Evolutionary conservation across 805 yeast species (phyloP).

Genomic region (Myxozyma udenii): DNA sequence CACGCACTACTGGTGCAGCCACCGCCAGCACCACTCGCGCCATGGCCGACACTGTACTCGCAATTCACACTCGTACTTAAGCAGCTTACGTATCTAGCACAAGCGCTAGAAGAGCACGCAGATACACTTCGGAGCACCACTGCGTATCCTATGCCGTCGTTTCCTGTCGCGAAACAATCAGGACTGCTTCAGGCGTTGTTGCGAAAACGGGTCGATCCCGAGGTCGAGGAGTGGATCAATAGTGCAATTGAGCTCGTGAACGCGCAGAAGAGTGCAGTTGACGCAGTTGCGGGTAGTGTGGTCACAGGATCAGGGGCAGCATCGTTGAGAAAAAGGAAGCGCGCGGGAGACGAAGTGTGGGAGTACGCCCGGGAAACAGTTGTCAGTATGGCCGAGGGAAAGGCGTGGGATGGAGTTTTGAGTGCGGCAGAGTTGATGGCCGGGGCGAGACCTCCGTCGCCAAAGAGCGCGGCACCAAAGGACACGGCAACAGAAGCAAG

Average conservation of each 20-base stretch:
- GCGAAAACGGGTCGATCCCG: conserved; percentile 86
- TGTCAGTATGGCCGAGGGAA: conserved; percentile 52
- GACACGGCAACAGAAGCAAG: neutral
- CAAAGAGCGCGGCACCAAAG: neutral
- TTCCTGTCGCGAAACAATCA: conserved; percentile 82
- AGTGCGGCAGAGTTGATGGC: conserved; percentile 48
- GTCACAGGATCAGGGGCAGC: neutral
- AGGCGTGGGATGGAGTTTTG: conserved; percentile 60
- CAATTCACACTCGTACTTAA: conserved; percentile 81
- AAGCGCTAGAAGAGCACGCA: conserved; percentile 60
- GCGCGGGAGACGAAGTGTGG: conserved; percentile 59
- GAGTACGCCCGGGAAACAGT: conserved; percentile 62
- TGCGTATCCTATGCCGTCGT: conserved; percentile 77
- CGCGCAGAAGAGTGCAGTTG: conserved; percentile 8
- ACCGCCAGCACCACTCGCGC: conserved; percentile 41
- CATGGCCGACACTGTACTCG: conserved; percentile 69
- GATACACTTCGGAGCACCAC: conserved; percentile 62
- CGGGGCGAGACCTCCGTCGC: neutral
- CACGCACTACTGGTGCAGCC: conserved; percentile 27
- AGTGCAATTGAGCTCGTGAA: conserved; percentile 42
- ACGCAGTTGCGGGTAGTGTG: neutral
- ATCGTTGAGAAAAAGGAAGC: neutral
- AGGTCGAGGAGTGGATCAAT: conserved; percentile 81
- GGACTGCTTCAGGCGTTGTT: conserved; percentile 78
- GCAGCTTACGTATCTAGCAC: conserved; percentile 74